Base-by-base conservation (phyloP, 2,329 filamentous ascomycete genomes). In the Ophiostoma pallidulum region DNA sequence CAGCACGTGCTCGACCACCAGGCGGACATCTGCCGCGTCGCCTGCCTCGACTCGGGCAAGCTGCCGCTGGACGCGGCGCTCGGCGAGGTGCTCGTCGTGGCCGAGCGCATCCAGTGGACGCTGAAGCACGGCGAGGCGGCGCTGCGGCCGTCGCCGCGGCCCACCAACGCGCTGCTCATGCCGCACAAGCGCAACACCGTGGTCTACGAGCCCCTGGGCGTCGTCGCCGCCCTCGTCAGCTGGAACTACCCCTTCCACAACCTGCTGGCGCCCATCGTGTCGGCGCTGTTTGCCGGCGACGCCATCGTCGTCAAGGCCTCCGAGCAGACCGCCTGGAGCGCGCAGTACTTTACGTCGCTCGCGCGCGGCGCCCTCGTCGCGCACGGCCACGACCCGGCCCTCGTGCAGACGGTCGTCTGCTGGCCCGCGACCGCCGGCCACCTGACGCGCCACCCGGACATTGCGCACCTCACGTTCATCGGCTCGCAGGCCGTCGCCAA, bases 171-270 rank as follows among this genome's bases (percentile, higher is more conserved):
- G 42, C 73, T 95, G 39, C 75, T 98, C 53, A 94, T 98, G 88
- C 78, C 82, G 67, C 96, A 97, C 68, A 98, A 98, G 74, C 80
- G 78, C 63, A 96, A 96, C 61, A 83, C 82, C 53, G 89, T 98
- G 24, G 71, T 77, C 42, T 98, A 94, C 65, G 90, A 98, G 66
- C 91, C 92, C 13, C 71, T 97, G 18, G 92, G 92, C 14, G 88
- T 98, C 31, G 86, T 98, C 6, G 84, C 88, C 10, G 91, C 92
- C 16, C 83, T 91, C 45, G 88, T 98, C 37, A 92, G 86, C 61
- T 98, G 92, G 92, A 98, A 98, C 70, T 97, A 89, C 62, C 82
- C 87, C 38, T 94, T 97, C 66, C 92, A 98, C 69, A 98, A 98
- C 66, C 73, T 97, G 53, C 78, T 97, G 40, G 88, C 86, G 0